Conservation (phyloP, 2,329 filamentous ascomycete species). For the Cercospora zeae-maydis region DNA sequence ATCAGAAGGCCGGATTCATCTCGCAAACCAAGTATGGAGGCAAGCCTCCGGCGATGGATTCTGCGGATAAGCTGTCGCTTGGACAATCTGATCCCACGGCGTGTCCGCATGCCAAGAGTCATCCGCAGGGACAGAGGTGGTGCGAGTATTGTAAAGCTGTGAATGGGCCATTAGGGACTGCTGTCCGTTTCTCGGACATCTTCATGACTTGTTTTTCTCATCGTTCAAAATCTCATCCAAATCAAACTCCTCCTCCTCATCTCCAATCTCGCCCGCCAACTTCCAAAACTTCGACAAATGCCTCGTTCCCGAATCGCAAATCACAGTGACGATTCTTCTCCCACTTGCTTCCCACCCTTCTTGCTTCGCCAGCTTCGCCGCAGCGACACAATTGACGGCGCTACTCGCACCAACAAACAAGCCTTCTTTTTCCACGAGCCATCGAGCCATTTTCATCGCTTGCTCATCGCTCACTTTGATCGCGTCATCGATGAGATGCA, state of each 20-base stretch:
- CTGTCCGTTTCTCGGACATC: background rate
- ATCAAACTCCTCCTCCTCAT: conserved; percentile 42
- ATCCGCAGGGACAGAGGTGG: background rate
- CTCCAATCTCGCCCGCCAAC: conserved; percentile 63
- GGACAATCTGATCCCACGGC: background rate
- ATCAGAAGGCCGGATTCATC: background rate
- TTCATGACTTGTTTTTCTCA: background rate
- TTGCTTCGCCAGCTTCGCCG: conserved; percentile 63
- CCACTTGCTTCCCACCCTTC: conserved; percentile 52
- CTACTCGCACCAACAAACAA: conserved; percentile 93
- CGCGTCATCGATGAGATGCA: conserved; percentile 84
- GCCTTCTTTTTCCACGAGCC: conserved; percentile 92
- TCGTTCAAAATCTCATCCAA: conserved; percentile 57
- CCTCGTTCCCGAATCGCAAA: conserved; percentile 72
- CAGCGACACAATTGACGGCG: conserved; percentile 91
- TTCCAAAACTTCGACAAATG: conserved; percentile 86
- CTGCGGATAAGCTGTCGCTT: background rate
- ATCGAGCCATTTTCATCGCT: conserved; percentile 89
- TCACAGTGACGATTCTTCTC: conserved; percentile 69
- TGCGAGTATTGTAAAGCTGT: background rate
- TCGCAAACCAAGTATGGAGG: background rate
- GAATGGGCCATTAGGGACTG: background rate
- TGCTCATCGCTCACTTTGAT: conserved; percentile 84
- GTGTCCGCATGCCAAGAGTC: background rate
- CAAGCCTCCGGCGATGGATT: background rate